Percentiles rank a stretch among this genome's conserved stretches.
Evolutionary conservation across 176 grass and related monocot genomes (phyloP).

Genomic region (Miscanthus lutarioriparius): DNA sequence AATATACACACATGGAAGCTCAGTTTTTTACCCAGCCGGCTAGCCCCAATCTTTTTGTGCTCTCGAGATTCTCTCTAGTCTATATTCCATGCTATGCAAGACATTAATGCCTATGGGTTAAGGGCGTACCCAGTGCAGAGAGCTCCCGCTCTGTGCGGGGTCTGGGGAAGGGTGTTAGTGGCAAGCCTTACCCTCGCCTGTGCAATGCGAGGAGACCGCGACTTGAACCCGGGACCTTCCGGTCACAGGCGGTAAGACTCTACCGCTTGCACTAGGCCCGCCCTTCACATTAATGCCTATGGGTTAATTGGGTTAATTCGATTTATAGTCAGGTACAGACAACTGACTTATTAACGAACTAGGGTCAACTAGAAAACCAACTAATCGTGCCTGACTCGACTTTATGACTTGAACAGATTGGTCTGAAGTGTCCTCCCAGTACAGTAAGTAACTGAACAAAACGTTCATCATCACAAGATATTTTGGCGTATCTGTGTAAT

Average conservation of each 20-base stretch:
- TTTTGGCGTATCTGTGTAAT: neutral
- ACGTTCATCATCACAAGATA: neutral
- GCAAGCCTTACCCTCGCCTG: too few relatives aligned
- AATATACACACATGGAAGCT: neutral
- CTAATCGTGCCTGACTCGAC: neutral
- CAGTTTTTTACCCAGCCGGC: neutral
- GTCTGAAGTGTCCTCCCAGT: neutral
- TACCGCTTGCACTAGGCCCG: too few relatives aligned
- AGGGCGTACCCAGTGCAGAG: too few relatives aligned
- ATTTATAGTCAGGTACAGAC: neutral
- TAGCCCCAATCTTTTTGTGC: neutral
- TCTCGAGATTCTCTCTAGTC: neutral
- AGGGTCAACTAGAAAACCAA: neutral
- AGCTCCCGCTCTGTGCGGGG: too few relatives aligned
- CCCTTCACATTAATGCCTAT: too few relatives aligned
- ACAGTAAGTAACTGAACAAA: neutral
- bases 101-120: neutral
- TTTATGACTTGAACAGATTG: neutral
- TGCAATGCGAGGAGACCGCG: too few relatives aligned
- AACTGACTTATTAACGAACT: neutral
- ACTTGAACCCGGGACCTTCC: too few relatives aligned
- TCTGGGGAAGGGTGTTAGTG: too few relatives aligned
- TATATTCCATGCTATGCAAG: neutral
- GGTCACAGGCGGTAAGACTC: too few relatives aligned
- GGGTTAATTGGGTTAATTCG: neutral